These are phyloP conservation scores for Geosiphon pyriformis DNA, from an alignment of 192 early-diverging fungal species.

Conservation along the genomic window DNA sequence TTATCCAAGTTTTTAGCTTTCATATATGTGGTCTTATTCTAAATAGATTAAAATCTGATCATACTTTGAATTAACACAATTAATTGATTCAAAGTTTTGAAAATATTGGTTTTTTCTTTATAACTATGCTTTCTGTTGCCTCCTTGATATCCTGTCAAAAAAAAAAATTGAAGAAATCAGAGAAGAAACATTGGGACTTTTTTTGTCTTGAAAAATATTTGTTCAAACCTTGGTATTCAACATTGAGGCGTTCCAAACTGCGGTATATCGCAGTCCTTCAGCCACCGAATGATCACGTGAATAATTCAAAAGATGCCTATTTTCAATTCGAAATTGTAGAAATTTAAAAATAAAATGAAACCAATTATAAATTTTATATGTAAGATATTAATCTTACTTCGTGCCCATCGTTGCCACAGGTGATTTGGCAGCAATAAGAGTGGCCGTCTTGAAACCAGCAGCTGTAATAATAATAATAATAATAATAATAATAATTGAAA, in stretches of 20 bases:
- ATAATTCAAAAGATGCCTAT: slow-evolving; percentile 74
- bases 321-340: background rate
- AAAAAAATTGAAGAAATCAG: background rate
- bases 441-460: slow-evolving; percentile 65
- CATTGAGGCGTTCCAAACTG: slow-evolving; percentile 84
- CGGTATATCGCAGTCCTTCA: slow-evolving; percentile 84
- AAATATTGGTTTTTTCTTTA: slow-evolving; percentile 16
- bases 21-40: no score
- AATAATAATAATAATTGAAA: no score
- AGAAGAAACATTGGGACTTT: background rate
- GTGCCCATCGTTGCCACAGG: slow-evolving; percentile 83
- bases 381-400: slow-evolving; percentile 53
- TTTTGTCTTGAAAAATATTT: background rate
- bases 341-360: slow-evolving; percentile 5
- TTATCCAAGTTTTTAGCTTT: no score
- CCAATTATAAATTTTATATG: background rate
- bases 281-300: slow-evolving; percentile 87
- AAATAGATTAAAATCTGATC: no score
- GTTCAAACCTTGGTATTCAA: slow-evolving; percentile 61
- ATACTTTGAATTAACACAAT: no score
- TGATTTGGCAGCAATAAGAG: slow-evolving; percentile 77
- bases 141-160: slow-evolving; percentile 12
- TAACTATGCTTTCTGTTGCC: background rate
- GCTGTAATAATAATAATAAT: slow-evolving; percentile 44
- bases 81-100: slow-evolving; percentile 22